Evolutionary conservation across 495 filamentous ascomycete genomes (phyloP).

Genomic region (Stereocaulon alpinum): DNA sequence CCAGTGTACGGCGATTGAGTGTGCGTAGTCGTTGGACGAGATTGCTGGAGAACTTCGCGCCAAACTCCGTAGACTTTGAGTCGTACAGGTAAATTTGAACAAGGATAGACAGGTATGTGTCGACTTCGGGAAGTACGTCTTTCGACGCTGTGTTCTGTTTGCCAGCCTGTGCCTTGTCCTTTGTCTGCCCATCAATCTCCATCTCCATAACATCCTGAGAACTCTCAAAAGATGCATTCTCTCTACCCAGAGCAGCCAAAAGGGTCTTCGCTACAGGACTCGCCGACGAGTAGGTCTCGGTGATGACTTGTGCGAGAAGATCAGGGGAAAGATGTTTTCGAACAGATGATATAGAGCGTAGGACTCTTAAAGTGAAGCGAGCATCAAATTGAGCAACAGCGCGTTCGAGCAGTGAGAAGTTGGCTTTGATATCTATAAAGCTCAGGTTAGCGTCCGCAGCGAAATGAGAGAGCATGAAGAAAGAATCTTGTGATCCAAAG

Average conservation of each 20-base stretch:
- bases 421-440: constrained; percentile 75
- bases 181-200: constrained; percentile 63
- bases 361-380: constrained; percentile 83
- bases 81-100: constrained; percentile 86
- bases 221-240: constrained; percentile 47
- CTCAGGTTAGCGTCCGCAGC: constrained; percentile 7
- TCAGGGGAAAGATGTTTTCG: constrained; percentile 80
- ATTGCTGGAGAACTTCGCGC: constrained; percentile 70
- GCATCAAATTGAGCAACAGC: constrained; percentile 90
- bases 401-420: constrained; percentile 81
- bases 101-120: constrained; percentile 83
- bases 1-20: constrained; percentile 85
- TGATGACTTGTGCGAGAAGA: constrained; percentile 68
- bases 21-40: constrained; percentile 76
- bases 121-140: constrained; percentile 79
- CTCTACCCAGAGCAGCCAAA: constrained; percentile 54
- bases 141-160: constrained; percentile 36
- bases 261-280: constrained; percentile 58
- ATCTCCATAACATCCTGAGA: constrained; percentile 49
- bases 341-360: constrained; percentile 89
- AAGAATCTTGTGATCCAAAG: background rate
- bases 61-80: constrained; percentile 62
- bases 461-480: background rate
- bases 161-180: constrained; percentile 32
- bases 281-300: constrained; percentile 62